phyloP scores from a whole-genome alignment of 208 protist species.

The Herpetomonas samuelpessoai region DNA sequence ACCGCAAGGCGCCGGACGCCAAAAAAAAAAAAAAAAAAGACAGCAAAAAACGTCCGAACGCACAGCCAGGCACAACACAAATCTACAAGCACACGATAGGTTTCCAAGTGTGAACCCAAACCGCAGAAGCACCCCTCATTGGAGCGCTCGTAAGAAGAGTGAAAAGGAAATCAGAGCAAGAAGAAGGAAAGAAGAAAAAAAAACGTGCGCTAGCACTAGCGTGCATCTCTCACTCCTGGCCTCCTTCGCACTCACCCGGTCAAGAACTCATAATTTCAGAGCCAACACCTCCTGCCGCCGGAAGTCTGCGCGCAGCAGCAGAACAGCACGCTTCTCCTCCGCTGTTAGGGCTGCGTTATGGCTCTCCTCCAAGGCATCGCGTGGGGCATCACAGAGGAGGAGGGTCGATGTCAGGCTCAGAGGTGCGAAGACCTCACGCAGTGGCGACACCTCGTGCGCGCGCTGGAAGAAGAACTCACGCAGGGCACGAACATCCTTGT shows the following conservation, averaged over 20 bases:
- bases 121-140: neutral
- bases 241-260: too few species aligned
- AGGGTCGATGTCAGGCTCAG: constrained; percentile 56
- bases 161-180: too few species aligned
- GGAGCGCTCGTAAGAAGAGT: neutral
- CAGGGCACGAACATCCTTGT: constrained; percentile 76
- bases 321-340: constrained; percentile 66
- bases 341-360: constrained; percentile 57
- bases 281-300: constrained; percentile 49
- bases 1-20: neutral
- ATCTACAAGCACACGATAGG: constrained; percentile 1
- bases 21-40: constrained; percentile 6
- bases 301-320: constrained; percentile 69
- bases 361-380: constrained; percentile 63
- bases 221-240: too few species aligned
- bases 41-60: constrained; percentile 8
- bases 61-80: constrained; percentile 2
- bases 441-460: constrained; percentile 43
- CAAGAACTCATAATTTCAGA: constrained; percentile 32
- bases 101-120: constrained; percentile 8
- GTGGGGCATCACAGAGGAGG: constrained; percentile 58
- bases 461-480: constrained; percentile 56
- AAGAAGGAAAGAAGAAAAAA: too few species aligned
- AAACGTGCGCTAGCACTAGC: too few species aligned
- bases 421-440: constrained; percentile 48